Evolutionary conservation across 495 filamentous ascomycete species (phyloP), one percentile per base, ranked within the genome.

Genomic region (Chaetomium fimeti): DNA sequence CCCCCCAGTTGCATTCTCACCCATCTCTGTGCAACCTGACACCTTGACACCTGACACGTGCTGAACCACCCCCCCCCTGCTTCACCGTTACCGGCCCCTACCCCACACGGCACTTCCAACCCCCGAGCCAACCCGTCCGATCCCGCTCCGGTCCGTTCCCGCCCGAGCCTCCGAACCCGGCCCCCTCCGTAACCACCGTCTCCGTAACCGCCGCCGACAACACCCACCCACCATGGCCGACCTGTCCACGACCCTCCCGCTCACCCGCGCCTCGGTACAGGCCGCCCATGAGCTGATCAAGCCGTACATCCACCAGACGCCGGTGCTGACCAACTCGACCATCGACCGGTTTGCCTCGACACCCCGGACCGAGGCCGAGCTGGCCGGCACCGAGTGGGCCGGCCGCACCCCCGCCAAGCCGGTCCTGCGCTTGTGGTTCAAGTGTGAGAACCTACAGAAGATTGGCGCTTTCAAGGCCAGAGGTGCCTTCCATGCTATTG

Each of bases 401-500:
- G 84, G 83, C 48, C 81, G 80, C 49, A 66, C 69, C 12, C 84
- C 89, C 2, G 86, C 87, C 13, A 75, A 69, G 12, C 91, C 92
- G 0, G 84, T 77, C 29, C 81, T 97, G 42, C 82, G 84, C 8
- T 82, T 98, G 65, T 93, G 89, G 77, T 96, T 98, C 84, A 98
- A 98, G 79, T 96, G 92, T 77, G 93, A 98, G 80, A 97, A 97
- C 77, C 82, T 88, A 42, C 93, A 97, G 78, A 87, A 86, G 52
- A 88, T 94, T 58, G 94, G 93, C 60, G 93, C 93, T 18, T 98
- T 98, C 79, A 98, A 98, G 78, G 87, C 86, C 22, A 81, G 93
- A 0, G 93, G 93, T 3, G 93, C 94, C 2, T 95, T 95, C 66
- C 91, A 97, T 79, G 93, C 93, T 2, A 72, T 98, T 49, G 79